These are phyloP conservation scores for Verticillium klebahnii DNA, from an alignment of 2,329 filamentous ascomycete genomes.

Conservation along the genomic window DNA sequence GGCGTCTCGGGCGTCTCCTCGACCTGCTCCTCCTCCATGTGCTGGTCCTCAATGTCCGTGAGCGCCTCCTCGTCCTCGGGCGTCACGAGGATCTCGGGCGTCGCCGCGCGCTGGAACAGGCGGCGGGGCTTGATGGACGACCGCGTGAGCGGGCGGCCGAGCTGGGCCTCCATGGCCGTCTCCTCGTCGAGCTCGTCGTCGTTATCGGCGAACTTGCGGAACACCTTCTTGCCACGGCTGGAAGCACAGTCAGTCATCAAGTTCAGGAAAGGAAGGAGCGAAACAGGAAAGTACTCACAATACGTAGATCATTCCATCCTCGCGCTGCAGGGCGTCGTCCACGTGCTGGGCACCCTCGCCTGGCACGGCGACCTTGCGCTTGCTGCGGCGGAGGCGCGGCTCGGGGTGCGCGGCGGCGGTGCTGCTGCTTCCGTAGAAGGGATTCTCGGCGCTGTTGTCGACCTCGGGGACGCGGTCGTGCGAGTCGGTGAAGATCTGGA, in stretches of 20 bases:
- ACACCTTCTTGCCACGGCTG: conserved; percentile 76
- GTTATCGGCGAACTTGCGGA: conserved; percentile 59
- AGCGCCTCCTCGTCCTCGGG: conserved; percentile 55
- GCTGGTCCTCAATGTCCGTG: conserved; percentile 54
- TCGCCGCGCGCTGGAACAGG: conserved; percentile 45
- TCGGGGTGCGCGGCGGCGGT: conserved; percentile 28
- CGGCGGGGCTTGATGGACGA: conserved; percentile 69
- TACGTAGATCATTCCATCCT: conserved; percentile 69
- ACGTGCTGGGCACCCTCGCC: conserved; percentile 56
- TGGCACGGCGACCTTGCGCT: conserved; percentile 48
- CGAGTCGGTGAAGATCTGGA: conserved; percentile 73
- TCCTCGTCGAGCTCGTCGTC: conserved; percentile 30
- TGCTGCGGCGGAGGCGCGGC: conserved; percentile 46
- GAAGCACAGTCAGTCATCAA: conserved; percentile 18
- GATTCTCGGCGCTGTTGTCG: conserved; percentile 64
- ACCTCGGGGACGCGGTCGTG: conserved; percentile 70
- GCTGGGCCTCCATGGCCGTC: conserved; percentile 26
- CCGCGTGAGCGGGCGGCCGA: conserved; percentile 51
- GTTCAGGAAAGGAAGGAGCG: conserved; percentile 3
- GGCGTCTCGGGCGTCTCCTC: conserved; percentile 26
- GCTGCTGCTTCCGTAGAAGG: conserved; percentile 55
- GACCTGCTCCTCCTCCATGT: conserved; percentile 27
- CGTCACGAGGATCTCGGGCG: conserved; percentile 10
- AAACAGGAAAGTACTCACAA: conserved; percentile 57
- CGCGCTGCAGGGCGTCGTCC: conserved; percentile 57